Evolutionary conservation across 1,139 yeast genomes (phyloP), one percentile per base, ranked within the genome.

Genomic region (Saccharomyces hybrid): DNA sequence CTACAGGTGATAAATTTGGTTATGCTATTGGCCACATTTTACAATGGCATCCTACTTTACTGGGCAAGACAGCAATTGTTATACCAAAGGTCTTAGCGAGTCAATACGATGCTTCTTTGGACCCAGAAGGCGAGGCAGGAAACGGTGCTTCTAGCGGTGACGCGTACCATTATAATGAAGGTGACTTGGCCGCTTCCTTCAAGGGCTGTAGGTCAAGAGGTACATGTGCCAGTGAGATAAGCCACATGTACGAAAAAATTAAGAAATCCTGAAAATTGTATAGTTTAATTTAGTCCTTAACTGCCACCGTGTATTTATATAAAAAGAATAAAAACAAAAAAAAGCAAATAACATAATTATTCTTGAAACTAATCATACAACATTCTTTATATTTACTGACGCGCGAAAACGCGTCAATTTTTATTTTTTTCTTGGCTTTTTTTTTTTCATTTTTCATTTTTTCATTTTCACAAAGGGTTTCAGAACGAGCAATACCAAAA

Each of bases 11-110:
- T 71, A 80, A 80, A 16, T 80, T 80, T 30, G 84, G 87, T 2
- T 82, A 81, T 58, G 78, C 83, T 9, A 88, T 91, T 52, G 81
- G 89, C 26, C 98, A 93, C 69, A 75, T 89, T 42, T 74, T 90
- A 60, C 97, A 89, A 70, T 93, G 98, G 99, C 99, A 93, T 68
- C 96, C 96, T 11, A 80, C 79, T 50, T 73, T 86, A 47, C 76
- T 91, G 61, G 78, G 86, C 54, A 85, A 82, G 63, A 77, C 95
- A 5, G 86, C 89, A 0, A 71, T 91, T 13, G 79, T 93, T 0
- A 88, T 89, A 5, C 75, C 82, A 47, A 77, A 81, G 61, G 70
- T 78, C n/a, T 75, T 84, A 51, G 77, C 80, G 11, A 72, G 84
- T 28, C 63, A 73, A 20, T 77, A 77, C 54, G 67, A 73, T 41